Evolutionary conservation across 2,329 filamentous ascomycete genomes (phyloP), one percentile per base, ranked within the genome.

Genomic region (Ascochyta rabiei): DNA sequence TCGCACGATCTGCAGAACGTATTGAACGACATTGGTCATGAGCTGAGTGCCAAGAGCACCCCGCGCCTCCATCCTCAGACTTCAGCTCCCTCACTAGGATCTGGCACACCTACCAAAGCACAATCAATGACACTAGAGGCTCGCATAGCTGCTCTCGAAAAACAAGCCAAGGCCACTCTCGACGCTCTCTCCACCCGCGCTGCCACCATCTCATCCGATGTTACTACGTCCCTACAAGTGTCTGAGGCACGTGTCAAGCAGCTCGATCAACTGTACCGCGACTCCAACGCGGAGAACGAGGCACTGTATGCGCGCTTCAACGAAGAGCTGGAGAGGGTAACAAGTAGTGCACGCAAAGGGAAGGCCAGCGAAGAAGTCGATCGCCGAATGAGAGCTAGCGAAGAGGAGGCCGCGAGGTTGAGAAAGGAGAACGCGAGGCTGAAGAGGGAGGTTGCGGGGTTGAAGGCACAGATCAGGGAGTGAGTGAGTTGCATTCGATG

Each of bases 291-390:
- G 0, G 93, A 98, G 79, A 98, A 97, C 66, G 93, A 97, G 76
- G 84, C 93, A 26, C 81, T 98, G 50, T 97, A 97, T 74, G 89
- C 93, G 62, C 88, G 88, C 57, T 96, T 97, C 80, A 96, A 97
- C 68, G 85, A 86, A n/a, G 93, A 97, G 76, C 79, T 98, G 42
- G 89, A 86, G 64, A 91, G 89, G 78, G 90, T 97, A 56, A 89
- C 86, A 72, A 90, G 88, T 35, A 69, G 66, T 35, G 82, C 95
- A 42, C 86, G 86, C 62, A 85, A 86, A 4, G 88, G 89, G 43
- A 89, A 91, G 37, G 91, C 90, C 10, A 89, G 90, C 65, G 89
- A 92, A 66, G 90, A 93, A 65, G 76, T 96, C 56, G 82, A 92
- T 68, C 78, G 78, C 31, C 86, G 86, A 69, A 73, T 96, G 56